Conservation (phyloP, 192 early-diverging fungal species). For the Paraglomus brasilianum region DNA sequence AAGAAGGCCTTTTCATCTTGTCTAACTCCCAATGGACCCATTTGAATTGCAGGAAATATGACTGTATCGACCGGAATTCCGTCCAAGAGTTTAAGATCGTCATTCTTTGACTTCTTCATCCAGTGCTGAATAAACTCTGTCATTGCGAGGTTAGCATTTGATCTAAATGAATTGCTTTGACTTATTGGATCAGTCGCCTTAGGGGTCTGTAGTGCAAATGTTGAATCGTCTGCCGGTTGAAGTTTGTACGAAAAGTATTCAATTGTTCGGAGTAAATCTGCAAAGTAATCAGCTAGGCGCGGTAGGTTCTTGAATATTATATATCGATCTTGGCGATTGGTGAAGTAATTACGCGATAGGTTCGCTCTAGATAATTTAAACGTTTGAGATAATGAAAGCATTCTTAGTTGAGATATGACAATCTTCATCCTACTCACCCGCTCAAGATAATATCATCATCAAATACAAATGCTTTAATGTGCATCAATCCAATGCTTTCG, state of each 20-base stretch:
- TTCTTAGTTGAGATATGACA: neutral
- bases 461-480: constrained; percentile 91
- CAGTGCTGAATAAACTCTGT: constrained; percentile 51
- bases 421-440: constrained; percentile 51
- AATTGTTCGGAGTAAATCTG: constrained; percentile 61
- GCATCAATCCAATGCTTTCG: constrained; percentile 92
- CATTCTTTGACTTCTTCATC: constrained; percentile 26
- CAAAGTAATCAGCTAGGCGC: constrained; percentile 69
- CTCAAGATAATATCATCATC: constrained; percentile 82
- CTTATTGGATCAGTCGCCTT: constrained; percentile 57
- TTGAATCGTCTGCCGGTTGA: constrained; percentile 20
- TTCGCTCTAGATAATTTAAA: constrained; percentile 71
- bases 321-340: constrained; percentile 93
- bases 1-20: constrained; percentile 75
- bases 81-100: neutral
- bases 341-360: constrained; percentile 92
- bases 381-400: neutral
- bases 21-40: constrained; percentile 74
- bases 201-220: constrained; percentile 19
- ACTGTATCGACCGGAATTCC: constrained; percentile 53
- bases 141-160: constrained; percentile 50
- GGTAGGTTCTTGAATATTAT: constrained; percentile 60
- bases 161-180: constrained; percentile 55
- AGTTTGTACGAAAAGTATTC: constrained; percentile 61
- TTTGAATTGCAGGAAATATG: constrained; percentile 82